Evolutionary conservation across 106 monocot genomes (phyloP).

Genomic region (Dioscorea alata): DNA sequence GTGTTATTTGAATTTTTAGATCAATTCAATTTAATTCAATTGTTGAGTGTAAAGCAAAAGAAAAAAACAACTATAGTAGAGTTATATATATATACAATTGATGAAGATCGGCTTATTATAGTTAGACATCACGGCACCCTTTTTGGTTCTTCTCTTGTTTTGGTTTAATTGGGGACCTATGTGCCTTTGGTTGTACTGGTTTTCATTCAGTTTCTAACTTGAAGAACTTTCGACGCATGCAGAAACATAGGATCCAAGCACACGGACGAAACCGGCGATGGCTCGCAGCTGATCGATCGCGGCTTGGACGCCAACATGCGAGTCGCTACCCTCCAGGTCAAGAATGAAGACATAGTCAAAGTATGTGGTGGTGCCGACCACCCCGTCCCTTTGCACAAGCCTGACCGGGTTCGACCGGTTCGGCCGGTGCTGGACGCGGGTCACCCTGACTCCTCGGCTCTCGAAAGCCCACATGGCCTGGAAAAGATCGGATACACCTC

Average conservation of each 20-base stretch:
- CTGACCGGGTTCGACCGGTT: conserved; percentile 46
- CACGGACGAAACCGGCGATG: conserved; percentile 40
- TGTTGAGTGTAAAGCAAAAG: too few relatives aligned
- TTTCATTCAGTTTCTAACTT: too few relatives aligned
- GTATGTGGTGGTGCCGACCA: neutral
- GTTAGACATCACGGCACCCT: too few relatives aligned
- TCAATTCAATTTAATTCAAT: too few relatives aligned
- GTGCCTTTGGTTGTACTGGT: too few relatives aligned
- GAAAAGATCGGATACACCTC: conserved; percentile 49
- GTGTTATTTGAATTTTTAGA: too few relatives aligned
- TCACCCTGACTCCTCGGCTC: conserved; percentile 36
- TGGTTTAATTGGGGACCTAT: too few relatives aligned
- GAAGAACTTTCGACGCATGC: neutral
- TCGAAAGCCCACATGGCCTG: conserved; percentile 56
- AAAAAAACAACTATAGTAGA: too few relatives aligned
- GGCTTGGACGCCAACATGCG: conserved; percentile 19
- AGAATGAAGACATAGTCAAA: conserved; percentile 56
- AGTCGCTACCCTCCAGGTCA: conserved; percentile 40
- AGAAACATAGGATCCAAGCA: conserved; percentile 40
- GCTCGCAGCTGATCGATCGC: conserved; percentile 24
- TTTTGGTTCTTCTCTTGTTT: too few relatives aligned
- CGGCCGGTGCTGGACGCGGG: conserved; percentile 58
- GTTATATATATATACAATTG: too few relatives aligned
- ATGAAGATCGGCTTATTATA: too few relatives aligned
- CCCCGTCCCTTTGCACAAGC: conserved; percentile 10